These are phyloP conservation scores for Zarea fungicola DNA, from an alignment of 2,329 filamentous ascomycete species.

Conservation along the genomic window DNA sequence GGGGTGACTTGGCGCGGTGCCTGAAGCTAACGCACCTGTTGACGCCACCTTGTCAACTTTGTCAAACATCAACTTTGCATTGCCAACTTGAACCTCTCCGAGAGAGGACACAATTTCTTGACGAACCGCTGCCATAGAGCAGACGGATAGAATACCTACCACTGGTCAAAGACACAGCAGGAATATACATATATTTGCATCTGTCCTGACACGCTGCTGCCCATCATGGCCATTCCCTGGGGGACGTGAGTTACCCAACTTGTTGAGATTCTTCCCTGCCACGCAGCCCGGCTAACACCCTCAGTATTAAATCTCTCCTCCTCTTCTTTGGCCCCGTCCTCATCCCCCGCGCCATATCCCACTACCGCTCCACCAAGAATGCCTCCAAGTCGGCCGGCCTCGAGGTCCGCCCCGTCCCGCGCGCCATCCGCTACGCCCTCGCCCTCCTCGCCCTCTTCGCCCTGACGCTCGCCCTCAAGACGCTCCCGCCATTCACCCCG, in stretches of 20 bases:
- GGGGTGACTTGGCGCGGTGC: background rate
- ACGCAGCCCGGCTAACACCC: background rate
- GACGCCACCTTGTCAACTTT: constrained; percentile 10
- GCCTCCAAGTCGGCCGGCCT: constrained; percentile 37
- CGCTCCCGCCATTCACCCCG: constrained; percentile 62
- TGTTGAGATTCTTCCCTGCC: background rate
- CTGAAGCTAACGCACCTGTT: constrained; percentile 9
- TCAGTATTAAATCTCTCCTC: constrained; percentile 49
- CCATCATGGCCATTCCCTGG: constrained; percentile 10
- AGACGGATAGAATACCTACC: too few species aligned
- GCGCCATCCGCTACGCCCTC: constrained; percentile 50
- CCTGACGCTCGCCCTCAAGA: constrained; percentile 47
- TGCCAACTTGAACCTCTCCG: background rate
- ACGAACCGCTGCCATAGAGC: too few species aligned
- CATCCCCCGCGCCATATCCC: constrained; percentile 59
- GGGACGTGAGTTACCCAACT: constrained; percentile 16
- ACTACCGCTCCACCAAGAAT: constrained; percentile 53
- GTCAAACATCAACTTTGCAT: too few species aligned
- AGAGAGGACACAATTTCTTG: background rate
- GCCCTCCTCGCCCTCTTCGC: constrained; percentile 51
- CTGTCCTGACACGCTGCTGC: too few species aligned
- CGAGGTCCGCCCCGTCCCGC: constrained; percentile 51
- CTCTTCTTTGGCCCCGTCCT: constrained; percentile 67
- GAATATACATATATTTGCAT: too few species aligned
- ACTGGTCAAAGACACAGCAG: background rate